Percentiles rank a stretch among this genome's conserved stretches.
Evolutionary conservation across 257 asterid species (phyloP).

Genomic region (Ligustrum vulgare): DNA sequence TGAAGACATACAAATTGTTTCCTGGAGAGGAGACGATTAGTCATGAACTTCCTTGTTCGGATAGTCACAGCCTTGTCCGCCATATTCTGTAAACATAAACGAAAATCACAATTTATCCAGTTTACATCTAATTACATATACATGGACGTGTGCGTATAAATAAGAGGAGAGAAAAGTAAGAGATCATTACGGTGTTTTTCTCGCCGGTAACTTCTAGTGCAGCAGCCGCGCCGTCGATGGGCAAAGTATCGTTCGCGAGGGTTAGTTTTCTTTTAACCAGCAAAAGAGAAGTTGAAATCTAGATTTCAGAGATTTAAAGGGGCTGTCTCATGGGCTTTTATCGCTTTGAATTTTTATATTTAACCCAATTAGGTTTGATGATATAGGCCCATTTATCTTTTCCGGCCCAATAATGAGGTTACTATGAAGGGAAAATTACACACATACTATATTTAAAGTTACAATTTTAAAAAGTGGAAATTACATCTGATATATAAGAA

Average conservation of each 20-base stretch:
- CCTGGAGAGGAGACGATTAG: conserved; percentile 70
- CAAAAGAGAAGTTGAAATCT: not conserved
- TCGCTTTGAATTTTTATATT: not conserved
- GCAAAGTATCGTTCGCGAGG: conserved; percentile 19
- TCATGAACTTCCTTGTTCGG: conserved; percentile 72
- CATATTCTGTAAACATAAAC: conserved; percentile 37
- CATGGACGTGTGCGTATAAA: not conserved
- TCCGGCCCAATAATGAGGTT: not conserved
- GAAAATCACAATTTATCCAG: not conserved
- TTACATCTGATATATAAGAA: no score
- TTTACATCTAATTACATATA: not conserved
- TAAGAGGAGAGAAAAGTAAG: not conserved
- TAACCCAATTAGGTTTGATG: not conserved
- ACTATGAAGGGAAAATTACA: no score
- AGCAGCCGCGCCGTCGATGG: conserved; percentile 15
- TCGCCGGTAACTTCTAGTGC: conserved; percentile 23
- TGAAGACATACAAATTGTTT: conserved; percentile 54
- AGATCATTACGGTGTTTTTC: conserved; percentile 20
- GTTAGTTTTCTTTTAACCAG: not conserved
- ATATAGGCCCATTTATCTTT: not conserved
- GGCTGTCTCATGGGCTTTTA: not conserved
- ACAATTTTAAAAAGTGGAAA: no score
- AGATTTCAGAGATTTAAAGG: conserved; percentile 23
- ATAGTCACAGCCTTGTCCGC: conserved; percentile 73
- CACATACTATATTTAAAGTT: no score